Conservation (phyloP, 2,329 filamentous ascomycete species). For the Penicillium freii region DNA sequence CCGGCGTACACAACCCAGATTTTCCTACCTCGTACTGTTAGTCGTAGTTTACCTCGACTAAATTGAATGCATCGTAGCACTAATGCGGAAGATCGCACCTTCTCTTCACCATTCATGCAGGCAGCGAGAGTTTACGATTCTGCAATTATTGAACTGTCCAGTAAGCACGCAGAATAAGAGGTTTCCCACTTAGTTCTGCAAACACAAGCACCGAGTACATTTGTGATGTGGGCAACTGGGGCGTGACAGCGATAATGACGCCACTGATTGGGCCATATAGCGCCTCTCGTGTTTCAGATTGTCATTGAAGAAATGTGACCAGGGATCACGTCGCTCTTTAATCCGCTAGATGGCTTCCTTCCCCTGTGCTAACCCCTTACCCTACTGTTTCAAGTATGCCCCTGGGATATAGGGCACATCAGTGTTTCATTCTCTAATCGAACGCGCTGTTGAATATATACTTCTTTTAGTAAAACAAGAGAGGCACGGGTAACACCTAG, state of each 20-base stretch:
- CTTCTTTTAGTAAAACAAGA: neutral
- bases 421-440: neutral
- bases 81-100: neutral
- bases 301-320: conserved; percentile 2
- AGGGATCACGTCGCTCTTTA: neutral
- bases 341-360: neutral
- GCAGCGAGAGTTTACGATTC: neutral
- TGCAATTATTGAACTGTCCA: neutral
- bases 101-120: neutral
- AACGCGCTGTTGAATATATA: neutral
- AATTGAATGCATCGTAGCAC: neutral
- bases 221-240: neutral
- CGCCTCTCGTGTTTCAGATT: conserved; percentile 2
- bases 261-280: neutral
- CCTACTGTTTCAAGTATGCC: neutral
- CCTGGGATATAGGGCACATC: neutral
- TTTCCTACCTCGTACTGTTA: neutral
- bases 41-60: neutral
- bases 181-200: neutral
- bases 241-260: neutral
- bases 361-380: neutral
- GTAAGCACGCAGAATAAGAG: neutral
- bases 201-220: neutral
- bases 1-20: neutral
- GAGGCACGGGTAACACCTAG: neutral